phyloP scores from a whole-genome alignment of 768 basidiomycete genomes.

The Naganishia randhawae region DNA sequence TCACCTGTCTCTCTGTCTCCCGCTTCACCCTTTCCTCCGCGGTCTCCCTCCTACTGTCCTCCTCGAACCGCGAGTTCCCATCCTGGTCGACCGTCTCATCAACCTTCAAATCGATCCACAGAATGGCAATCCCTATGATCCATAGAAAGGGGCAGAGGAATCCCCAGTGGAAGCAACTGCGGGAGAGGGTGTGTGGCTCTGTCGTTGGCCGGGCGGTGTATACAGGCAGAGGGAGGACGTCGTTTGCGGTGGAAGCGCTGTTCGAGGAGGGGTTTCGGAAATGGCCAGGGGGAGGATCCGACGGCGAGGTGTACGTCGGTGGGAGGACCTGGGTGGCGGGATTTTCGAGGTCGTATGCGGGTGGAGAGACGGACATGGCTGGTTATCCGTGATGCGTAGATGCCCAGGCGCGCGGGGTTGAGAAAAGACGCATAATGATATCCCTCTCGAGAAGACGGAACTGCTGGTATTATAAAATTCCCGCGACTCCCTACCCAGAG shows the following conservation, averaged over 20 bases:
- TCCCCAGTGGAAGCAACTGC: conserved; percentile 13
- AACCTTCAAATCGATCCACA: conserved; percentile 22
- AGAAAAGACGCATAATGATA: not conserved
- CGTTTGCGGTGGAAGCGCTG: not conserved
- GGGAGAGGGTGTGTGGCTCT: conserved; percentile 24
- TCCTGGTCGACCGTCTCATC: conserved; percentile 1
- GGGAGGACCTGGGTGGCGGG: not conserved
- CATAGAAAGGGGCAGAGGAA: conserved; percentile 24
- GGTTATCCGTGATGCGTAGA: too few relatives aligned
- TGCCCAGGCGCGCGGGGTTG: too few relatives aligned
- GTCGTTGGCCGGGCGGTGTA: conserved; percentile 8
- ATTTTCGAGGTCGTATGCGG: not conserved
- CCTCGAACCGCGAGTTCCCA: not conserved
- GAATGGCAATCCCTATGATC: not conserved
- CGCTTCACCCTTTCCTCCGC: conserved; percentile 17
- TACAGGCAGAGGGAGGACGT: not conserved
- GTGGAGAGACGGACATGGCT: not conserved
- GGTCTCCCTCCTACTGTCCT: not conserved
- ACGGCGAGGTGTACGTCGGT: conserved; percentile 10
- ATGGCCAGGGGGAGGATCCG: too few relatives aligned
- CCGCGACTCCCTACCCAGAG: too few relatives aligned
- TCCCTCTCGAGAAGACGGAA: not conserved
- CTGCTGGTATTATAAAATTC: too few relatives aligned
- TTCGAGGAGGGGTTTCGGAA: not conserved
- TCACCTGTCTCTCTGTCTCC: conserved; percentile 23